phyloP scores from a whole-genome alignment of 2,329 filamentous ascomycete species.

The Botrytis sinoallii region DNA sequence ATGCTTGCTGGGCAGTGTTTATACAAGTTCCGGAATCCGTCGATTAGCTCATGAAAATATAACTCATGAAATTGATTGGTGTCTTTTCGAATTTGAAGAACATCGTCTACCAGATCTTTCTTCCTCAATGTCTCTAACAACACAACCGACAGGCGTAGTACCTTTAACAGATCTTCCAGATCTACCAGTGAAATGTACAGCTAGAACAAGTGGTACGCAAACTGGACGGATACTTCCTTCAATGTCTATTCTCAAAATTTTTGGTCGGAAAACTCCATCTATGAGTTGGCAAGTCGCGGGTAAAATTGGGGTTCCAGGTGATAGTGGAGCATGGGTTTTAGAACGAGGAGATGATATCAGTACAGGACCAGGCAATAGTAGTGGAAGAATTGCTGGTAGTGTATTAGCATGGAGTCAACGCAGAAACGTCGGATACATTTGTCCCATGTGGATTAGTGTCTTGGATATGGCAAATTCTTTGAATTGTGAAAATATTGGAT shows the following conservation, averaged over 20 bases:
- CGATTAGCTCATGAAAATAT: conserved; percentile 68
- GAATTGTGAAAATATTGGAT: conserved; percentile 63
- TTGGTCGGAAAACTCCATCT: conserved; percentile 76
- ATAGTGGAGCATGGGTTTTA: conserved; percentile 91
- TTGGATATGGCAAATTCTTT: conserved; percentile 81
- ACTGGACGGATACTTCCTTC: conserved; percentile 73
- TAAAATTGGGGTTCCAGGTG: conserved; percentile 69
- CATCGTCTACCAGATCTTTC: conserved; percentile 71
- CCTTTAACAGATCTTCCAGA: conserved; percentile 64
- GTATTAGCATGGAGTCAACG: conserved; percentile 83
- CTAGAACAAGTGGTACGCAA: conserved; percentile 80
- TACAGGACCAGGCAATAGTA: conserved; percentile 68
- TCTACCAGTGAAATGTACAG: conserved; percentile 80
- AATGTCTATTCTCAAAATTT: conserved; percentile 82
- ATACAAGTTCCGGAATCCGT: conserved; percentile 86
- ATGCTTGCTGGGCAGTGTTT: conserved; percentile 76
- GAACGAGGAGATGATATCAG: conserved; percentile 90
- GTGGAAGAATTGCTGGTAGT: conserved; percentile 82
- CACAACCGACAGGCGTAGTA: conserved; percentile 56
- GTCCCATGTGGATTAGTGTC: conserved; percentile 88
- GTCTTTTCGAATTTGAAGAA: conserved; percentile 75
- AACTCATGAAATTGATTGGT: conserved; percentile 94
- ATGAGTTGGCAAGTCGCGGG: conserved; percentile 63
- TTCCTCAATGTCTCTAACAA: conserved; percentile 53
- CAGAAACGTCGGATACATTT: conserved; percentile 84